Conservation (phyloP, 2,329 filamentous ascomycete genomes). For the Scleromitrula shiraiana region DNA sequence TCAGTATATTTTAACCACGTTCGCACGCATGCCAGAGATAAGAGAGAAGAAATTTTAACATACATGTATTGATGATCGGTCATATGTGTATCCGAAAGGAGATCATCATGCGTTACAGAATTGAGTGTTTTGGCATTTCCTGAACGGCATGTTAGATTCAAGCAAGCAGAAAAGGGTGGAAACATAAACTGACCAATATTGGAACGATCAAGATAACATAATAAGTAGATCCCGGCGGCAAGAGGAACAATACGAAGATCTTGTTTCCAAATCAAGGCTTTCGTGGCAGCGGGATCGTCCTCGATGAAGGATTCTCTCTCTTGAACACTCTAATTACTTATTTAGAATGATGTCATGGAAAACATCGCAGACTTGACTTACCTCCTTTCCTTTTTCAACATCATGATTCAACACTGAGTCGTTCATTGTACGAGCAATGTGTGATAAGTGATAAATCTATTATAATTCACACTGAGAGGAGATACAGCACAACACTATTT, state of each 20-base stretch:
- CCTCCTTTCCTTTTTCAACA: constrained; percentile 1
- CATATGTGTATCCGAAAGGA: constrained; percentile 55
- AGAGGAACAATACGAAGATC: constrained; percentile 57
- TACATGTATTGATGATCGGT: constrained; percentile 51
- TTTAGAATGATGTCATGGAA: not conserved
- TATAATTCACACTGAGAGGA: too few species aligned
- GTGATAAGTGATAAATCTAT: too few species aligned
- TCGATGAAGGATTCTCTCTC: not conserved
- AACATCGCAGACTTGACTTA: not conserved
- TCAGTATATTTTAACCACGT: too few species aligned
- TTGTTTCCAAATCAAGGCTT: constrained; percentile 45
- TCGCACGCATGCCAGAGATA: too few species aligned
- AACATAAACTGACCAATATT: constrained; percentile 48
- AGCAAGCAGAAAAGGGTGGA: not conserved
- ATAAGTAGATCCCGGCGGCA: constrained; percentile 55
- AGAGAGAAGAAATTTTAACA: too few species aligned
- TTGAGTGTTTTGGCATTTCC: constrained; percentile 60
- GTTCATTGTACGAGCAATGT: not conserved
- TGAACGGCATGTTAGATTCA: constrained; percentile 3
- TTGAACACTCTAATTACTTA: not conserved
- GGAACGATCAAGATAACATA: constrained; percentile 59
- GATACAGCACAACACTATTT: too few species aligned
- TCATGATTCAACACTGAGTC: not conserved
- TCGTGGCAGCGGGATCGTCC: constrained; percentile 23
- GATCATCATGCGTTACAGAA: constrained; percentile 48